Conservation (phyloP, 306 rosid species). For the Datisca glomerata region DNA sequence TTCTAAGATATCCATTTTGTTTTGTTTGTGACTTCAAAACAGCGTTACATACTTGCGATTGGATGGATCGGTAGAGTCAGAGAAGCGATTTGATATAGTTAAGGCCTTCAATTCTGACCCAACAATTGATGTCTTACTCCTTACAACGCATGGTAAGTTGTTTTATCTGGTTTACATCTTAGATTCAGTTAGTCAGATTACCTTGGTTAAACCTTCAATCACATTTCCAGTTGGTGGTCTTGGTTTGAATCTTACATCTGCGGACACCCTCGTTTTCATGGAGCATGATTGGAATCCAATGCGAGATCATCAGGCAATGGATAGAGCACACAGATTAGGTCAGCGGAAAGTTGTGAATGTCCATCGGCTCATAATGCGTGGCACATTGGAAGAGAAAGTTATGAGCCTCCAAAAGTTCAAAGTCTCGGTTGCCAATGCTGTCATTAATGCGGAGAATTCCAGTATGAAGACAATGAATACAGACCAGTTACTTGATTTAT, state of each 20-base stretch:
- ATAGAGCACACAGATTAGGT: constrained; percentile 95
- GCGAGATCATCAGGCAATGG: constrained; percentile 99
- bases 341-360: constrained; percentile 90
- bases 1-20: neutral
- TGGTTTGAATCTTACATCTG: constrained; percentile 95
- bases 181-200: constrained; percentile 1
- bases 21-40: constrained; percentile 7
- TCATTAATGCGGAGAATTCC: constrained; percentile 87
- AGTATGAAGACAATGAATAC: constrained; percentile 99
- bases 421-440: constrained; percentile 85
- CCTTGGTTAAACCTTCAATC: constrained; percentile 9
- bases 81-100: constrained; percentile 85
- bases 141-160: constrained; percentile 79
- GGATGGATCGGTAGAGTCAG: constrained; percentile 88
- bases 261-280: constrained; percentile 89
- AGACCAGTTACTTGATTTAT: constrained; percentile 91
- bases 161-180: neutral
- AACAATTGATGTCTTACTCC: constrained; percentile 82
- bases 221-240: constrained; percentile 82
- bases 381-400: constrained; percentile 94
- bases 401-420: constrained; percentile 92
- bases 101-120: constrained; percentile 97
- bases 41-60: constrained; percentile 86
- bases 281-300: constrained; percentile 99
- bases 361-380: constrained; percentile 97